Conservation (phyloP, 208 protist species). For the Leishmania guyanensis region DNA sequence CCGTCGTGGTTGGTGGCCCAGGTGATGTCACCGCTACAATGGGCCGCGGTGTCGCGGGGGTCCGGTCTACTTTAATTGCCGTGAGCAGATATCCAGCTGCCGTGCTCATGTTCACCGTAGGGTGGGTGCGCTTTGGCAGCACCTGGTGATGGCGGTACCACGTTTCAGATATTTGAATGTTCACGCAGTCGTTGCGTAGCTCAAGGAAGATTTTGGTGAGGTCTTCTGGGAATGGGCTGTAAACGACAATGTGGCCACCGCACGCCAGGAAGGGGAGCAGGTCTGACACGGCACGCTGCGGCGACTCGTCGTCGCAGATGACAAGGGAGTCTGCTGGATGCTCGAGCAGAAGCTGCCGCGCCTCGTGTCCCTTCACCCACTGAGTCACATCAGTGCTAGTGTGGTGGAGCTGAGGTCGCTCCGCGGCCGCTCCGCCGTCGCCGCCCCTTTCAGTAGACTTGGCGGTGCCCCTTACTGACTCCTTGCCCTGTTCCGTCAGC, state of each 20-base stretch:
- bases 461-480: conserved; percentile 4
- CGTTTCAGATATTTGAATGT: conserved; percentile 90
- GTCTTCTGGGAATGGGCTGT: conserved; percentile 87
- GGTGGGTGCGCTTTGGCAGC: conserved; percentile 92
- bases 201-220: conserved; percentile 60
- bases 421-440: conserved; percentile 1
- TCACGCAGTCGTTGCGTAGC: conserved; percentile 75
- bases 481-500: conserved; percentile 32
- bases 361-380: conserved; percentile 81
- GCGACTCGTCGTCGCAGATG: conserved; percentile 56
- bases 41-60: conserved; percentile 21
- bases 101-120: conserved; percentile 93
- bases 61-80: conserved; percentile 74
- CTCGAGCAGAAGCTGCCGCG: conserved; percentile 52
- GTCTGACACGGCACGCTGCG: conserved; percentile 39
- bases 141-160: conserved; percentile 95
- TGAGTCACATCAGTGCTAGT: conserved; percentile 40
- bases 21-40: background rate
- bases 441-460: background rate
- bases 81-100: conserved; percentile 92
- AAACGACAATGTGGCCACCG: conserved; percentile 84
- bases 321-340: conserved; percentile 75
- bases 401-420: conserved; percentile 5
- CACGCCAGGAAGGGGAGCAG: conserved; percentile 79
- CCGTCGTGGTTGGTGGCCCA: background rate